These are phyloP conservation scores for Fusarium haematococcum DNA, from an alignment of 2,329 filamentous ascomycete species.

Conservation along the genomic window DNA sequence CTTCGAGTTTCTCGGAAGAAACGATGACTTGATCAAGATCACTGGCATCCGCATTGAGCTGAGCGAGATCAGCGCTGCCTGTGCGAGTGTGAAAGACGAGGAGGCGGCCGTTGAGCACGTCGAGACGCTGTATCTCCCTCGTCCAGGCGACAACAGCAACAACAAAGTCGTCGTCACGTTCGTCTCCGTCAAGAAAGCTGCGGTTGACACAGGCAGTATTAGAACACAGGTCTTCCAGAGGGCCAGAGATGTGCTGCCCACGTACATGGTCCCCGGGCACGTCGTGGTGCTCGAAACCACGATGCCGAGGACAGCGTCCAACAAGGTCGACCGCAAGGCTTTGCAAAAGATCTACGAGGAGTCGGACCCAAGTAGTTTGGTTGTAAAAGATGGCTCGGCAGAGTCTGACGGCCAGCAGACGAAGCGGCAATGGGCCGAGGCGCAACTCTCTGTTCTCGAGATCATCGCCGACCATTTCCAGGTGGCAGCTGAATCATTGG, in stretches of 20 bases:
- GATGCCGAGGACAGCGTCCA: slow-evolving; percentile 24
- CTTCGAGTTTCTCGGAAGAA: slow-evolving; percentile 26
- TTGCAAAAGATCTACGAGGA: slow-evolving; percentile 12
- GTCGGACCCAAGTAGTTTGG: slow-evolving; percentile 2
- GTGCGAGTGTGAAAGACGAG: slow-evolving; percentile 22
- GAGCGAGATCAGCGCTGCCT: slow-evolving; percentile 29
- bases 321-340: slow-evolving; percentile 28
- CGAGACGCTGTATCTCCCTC: slow-evolving; percentile 11
- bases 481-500: neutral
- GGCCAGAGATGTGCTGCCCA: slow-evolving; percentile 9
- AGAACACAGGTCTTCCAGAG: slow-evolving; percentile 14
- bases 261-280: slow-evolving; percentile 27
- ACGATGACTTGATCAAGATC: slow-evolving; percentile 28
- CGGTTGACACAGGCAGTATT: slow-evolving; percentile 4
- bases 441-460: neutral
- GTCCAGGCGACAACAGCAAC: neutral
- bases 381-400: neutral
- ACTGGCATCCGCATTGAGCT: slow-evolving; percentile 23
- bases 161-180: slow-evolving; percentile 26
- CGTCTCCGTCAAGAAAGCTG: slow-evolving; percentile 16
- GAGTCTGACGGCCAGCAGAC: neutral
- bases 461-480: slow-evolving; percentile 21
- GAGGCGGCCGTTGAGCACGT: slow-evolving; percentile 15
- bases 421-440: neutral
- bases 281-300: slow-evolving; percentile 26